Percentiles rank a stretch among this genome's conserved stretches.
These are phyloP conservation scores for Platanthera zijinensis DNA, from an alignment of 106 monocot genomes.

Conservation along the genomic window DNA sequence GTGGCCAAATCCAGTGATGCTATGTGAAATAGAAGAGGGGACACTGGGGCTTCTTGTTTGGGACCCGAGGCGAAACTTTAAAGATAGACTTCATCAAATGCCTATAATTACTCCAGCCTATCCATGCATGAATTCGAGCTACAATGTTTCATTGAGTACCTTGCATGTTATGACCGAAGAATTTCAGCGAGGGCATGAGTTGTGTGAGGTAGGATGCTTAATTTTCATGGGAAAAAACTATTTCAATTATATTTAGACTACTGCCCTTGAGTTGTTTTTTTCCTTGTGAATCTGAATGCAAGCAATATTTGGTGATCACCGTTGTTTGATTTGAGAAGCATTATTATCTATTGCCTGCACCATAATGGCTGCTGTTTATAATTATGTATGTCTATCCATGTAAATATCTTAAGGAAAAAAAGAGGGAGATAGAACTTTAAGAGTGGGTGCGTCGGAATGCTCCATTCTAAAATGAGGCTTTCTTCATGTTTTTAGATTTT, in stretches of 20 bases:
- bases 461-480: too few species aligned
- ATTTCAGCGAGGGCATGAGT: constrained; percentile 68
- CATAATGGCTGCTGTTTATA: background rate
- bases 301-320: background rate
- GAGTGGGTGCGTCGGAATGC: too few species aligned
- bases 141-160: constrained; percentile 87
- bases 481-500: too few species aligned
- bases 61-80: constrained; percentile 88
- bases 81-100: constrained; percentile 81
- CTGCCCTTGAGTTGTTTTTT: too few species aligned
- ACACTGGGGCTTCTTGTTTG: constrained; percentile 72
- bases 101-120: constrained; percentile 99
- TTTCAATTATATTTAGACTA: too few species aligned
- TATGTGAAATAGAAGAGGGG: constrained; percentile 88
- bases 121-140: constrained; percentile 98
- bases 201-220: constrained; percentile 64
- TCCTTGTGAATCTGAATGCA: background rate
- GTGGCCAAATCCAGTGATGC: constrained; percentile 99
- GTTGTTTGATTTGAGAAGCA: background rate
- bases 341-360: background rate
- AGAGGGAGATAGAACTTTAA: too few species aligned
- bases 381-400: too few species aligned
- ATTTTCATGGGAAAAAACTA: background rate
- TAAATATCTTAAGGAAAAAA: too few species aligned
- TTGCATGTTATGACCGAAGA: constrained; percentile 88